A percentile compares a stretch with the other conserved stretches of the same genome.
Evolutionary conservation across 768 basidiomycete genomes (phyloP).

Genomic region (Terana coerulea): DNA sequence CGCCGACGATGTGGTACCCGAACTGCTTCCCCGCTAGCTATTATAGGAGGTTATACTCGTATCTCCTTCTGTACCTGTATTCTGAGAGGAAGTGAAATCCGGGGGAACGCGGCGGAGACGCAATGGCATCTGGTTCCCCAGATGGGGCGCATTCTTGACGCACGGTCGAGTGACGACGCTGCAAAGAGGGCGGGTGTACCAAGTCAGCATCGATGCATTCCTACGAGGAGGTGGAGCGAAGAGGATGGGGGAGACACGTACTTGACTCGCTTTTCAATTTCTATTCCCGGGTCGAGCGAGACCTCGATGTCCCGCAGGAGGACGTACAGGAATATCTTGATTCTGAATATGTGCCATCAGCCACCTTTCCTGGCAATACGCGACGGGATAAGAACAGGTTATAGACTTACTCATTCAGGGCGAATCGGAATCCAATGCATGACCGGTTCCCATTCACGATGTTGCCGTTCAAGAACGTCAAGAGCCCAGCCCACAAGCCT

Average conservation of each 20-base stretch:
- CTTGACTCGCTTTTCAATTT: slow-evolving; percentile 64
- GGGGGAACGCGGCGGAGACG: slow-evolving; percentile 33
- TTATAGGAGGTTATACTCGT: too few relatives aligned
- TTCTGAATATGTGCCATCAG: slow-evolving; percentile 39
- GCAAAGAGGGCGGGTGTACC: not conserved
- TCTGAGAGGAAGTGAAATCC: too few relatives aligned
- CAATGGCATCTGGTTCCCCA: slow-evolving; percentile 61
- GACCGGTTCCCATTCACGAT: slow-evolving; percentile 48
- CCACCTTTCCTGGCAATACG: too few relatives aligned
- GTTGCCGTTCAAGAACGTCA: slow-evolving; percentile 57
- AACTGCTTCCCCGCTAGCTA: too few relatives aligned
- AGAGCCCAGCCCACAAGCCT: slow-evolving; percentile 49
- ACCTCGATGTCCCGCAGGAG: slow-evolving; percentile 56
- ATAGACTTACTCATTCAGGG: slow-evolving; percentile 51
- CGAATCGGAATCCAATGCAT: slow-evolving; percentile 61
- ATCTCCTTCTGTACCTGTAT: too few relatives aligned
- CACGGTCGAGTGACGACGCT: slow-evolving; percentile 56
- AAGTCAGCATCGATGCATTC: too few relatives aligned
- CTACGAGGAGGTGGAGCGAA: not conserved
- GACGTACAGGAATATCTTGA: slow-evolving; percentile 59
- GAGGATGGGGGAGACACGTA: slow-evolving; percentile 33
- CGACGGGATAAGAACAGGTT: too few relatives aligned
- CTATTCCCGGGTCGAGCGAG: slow-evolving; percentile 44
- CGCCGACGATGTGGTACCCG: too few relatives aligned
- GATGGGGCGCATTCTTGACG: slow-evolving; percentile 48